These are phyloP conservation scores for Fusarium robinianum DNA, from an alignment of 2,329 filamentous ascomycete genomes.

Conservation along the genomic window DNA sequence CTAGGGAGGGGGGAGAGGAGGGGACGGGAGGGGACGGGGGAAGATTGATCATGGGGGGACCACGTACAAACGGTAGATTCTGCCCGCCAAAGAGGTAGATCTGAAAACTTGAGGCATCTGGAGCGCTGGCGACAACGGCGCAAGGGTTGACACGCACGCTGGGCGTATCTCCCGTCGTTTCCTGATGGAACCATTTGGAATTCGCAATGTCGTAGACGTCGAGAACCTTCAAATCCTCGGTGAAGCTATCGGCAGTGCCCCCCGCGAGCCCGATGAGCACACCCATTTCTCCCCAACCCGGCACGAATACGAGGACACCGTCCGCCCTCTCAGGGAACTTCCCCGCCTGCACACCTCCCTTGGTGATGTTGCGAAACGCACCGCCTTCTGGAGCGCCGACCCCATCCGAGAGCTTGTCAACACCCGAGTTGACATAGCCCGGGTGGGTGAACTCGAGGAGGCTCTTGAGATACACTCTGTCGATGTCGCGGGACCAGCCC, in stretches of 20 bases:
- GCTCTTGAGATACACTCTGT: constrained; percentile 72
- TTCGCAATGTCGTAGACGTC: constrained; percentile 71
- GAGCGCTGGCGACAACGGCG: constrained; percentile 63
- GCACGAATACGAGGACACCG: constrained; percentile 72
- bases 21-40: too few relatives aligned
- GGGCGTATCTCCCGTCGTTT: constrained; percentile 58
- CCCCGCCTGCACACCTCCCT: constrained; percentile 68
- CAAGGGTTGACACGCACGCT: constrained; percentile 61
- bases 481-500: constrained; percentile 69
- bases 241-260: constrained; percentile 70
- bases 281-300: constrained; percentile 72
- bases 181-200: constrained; percentile 64
- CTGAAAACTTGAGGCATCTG: constrained; percentile 75
- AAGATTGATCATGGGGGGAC: too few relatives aligned
- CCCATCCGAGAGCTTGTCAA: constrained; percentile 57
- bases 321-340: constrained; percentile 76
- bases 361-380: constrained; percentile 73
- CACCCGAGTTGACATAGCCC: constrained; percentile 66
- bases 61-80: constrained; percentile 64
- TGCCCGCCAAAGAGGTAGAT: constrained; percentile 81
- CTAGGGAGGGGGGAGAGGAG: too few relatives aligned
- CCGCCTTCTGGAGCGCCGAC: constrained; percentile 64
- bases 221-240: constrained; percentile 56
- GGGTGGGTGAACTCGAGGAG: constrained; percentile 78
- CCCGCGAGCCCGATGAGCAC: constrained; percentile 74